phyloP scores from a whole-genome alignment of 345 rosid species.

The Raphanus raphanistrum region DNA sequence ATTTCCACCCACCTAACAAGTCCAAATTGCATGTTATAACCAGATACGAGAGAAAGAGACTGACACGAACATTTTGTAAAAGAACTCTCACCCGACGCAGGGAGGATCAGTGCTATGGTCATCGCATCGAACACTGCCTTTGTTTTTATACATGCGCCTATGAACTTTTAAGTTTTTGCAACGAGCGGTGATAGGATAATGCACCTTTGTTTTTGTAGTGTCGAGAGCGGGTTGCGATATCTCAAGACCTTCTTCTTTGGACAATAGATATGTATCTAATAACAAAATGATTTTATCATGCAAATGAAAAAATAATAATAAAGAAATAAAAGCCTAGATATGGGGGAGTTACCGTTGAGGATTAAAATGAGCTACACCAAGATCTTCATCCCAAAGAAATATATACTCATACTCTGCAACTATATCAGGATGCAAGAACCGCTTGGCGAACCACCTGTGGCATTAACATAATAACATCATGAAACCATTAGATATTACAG shows the following conservation, averaged over 20 bases:
- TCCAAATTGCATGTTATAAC: background rate
- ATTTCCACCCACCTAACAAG: slow-evolving; percentile 90
- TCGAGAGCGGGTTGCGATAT: slow-evolving; percentile 97
- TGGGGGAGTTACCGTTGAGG: slow-evolving; percentile 52
- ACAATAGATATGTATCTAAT: slow-evolving; percentile 65
- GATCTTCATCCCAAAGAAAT: slow-evolving; percentile 97
- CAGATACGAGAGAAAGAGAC: background rate
- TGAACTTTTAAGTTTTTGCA: slow-evolving; percentile 53
- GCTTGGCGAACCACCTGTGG: slow-evolving; percentile 94
- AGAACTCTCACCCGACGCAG: slow-evolving; percentile 64
- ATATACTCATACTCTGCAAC: slow-evolving; percentile 71
- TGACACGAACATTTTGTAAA: background rate
- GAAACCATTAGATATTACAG: background rate
- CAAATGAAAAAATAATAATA: background rate
- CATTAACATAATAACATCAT: slow-evolving; percentile 5
- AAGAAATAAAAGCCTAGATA: background rate
- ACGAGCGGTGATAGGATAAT: slow-evolving; percentile 78
- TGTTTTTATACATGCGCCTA: slow-evolving; percentile 76
- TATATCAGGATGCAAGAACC: slow-evolving; percentile 92
- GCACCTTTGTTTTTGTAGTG: slow-evolving; percentile 65
- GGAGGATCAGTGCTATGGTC: slow-evolving; percentile 78
- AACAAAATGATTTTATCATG: slow-evolving; percentile 3
- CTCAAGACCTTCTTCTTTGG: slow-evolving; percentile 73
- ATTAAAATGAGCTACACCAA: slow-evolving; percentile 77
- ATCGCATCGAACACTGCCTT: slow-evolving; percentile 76